Evolutionary conservation across 495 filamentous ascomycete genomes (phyloP), one percentile per base, ranked within the genome.

Genomic region (Amphirosellinia nigrospora): DNA sequence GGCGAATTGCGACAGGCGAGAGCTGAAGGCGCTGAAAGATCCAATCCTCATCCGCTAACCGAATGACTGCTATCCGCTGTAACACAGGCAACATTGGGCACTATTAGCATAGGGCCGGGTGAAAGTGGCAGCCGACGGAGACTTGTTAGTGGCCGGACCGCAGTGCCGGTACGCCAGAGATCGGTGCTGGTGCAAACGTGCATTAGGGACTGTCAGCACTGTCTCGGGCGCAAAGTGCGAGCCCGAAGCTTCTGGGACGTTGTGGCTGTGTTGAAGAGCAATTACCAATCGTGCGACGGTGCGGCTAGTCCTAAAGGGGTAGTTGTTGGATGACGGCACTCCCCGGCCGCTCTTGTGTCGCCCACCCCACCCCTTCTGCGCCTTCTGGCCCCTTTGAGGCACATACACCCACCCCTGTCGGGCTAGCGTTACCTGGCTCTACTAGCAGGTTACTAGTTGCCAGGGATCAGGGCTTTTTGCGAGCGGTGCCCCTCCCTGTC

Each of bases 161-260:
- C 68, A 21, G 59, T 58, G 52, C 68, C 68, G 68, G 68, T 64
- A 60, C 71, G 73, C 50, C 68, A 71, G 70, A 68, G 34, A 23
- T 28, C 28, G 32, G 36, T 8, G 36, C 5, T 26, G 13, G 41
- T 34, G 43, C 39, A 30, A 11, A 58, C 55, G 16, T 9, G 55
- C 32, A 30, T 36, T n/a, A n/a, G n/a, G n/a, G n/a, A 36, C 34
- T 3, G 34, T 36, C 34, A 15, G 16, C 10, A 16, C 55, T 19
- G 21, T n/a, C 23, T 64, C 58, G 66, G 55, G 21, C 71, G 66
- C 77, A 76, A 76, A 74, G 77, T 79, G 77, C 77, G 77, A 79
- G 60, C 19, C 52, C 23, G 72, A 73, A 71, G 32, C 45, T 70
- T 50, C 50, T 70, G 71, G 71, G 69, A 77, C 75, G 72, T 73